Evolutionary conservation across 345 rosid species (phyloP).

Genomic region (Cardamine occulta): DNA sequence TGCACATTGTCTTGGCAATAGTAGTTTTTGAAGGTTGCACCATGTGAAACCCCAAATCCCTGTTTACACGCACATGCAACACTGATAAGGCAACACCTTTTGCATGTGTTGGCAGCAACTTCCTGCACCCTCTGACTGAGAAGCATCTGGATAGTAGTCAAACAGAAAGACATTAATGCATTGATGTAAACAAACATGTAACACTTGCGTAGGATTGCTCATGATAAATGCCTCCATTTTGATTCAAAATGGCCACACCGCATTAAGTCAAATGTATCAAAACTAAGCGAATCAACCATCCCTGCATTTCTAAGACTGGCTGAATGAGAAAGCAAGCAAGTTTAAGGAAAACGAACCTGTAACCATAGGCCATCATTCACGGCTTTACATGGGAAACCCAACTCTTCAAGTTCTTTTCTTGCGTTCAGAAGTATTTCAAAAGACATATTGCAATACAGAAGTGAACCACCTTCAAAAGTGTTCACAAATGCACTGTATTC

Average conservation of each 20-base stretch:
- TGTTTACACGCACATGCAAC: slow-evolving; percentile 83
- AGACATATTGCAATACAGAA: slow-evolving; percentile 91
- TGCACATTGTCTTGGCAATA: slow-evolving; percentile 79
- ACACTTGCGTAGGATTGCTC: slow-evolving; percentile 20
- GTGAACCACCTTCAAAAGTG: slow-evolving; percentile 93
- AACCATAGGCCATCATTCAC: slow-evolving; percentile 98
- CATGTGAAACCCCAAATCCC: slow-evolving; percentile 69
- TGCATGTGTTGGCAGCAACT: slow-evolving; percentile 86
- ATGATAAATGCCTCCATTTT: slow-evolving; percentile 1
- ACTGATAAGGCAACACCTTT: slow-evolving; percentile 71
- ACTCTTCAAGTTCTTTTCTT: slow-evolving; percentile 93
- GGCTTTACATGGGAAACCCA: slow-evolving; percentile 96
- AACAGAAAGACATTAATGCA: slow-evolving; percentile 30
- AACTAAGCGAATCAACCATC: slow-evolving; percentile 10
- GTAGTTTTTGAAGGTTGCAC: slow-evolving; percentile 59
- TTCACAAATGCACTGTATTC: slow-evolving; percentile 81
- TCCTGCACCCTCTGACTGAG: slow-evolving; percentile 89
- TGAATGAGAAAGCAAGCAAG: slow-evolving; percentile 27
- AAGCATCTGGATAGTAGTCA: slow-evolving; percentile 70
- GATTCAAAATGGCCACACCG: neutral
- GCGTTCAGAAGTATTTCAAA: slow-evolving; percentile 90
- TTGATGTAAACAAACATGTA: slow-evolving; percentile 21
- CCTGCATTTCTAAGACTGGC: slow-evolving; percentile 7
- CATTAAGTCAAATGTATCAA: slow-evolving; percentile 7
- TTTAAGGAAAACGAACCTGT: slow-evolving; percentile 58